These are phyloP conservation scores for Cladosporium sp. DNA, from an alignment of 2,329 filamentous ascomycete species.

Conservation along the genomic window DNA sequence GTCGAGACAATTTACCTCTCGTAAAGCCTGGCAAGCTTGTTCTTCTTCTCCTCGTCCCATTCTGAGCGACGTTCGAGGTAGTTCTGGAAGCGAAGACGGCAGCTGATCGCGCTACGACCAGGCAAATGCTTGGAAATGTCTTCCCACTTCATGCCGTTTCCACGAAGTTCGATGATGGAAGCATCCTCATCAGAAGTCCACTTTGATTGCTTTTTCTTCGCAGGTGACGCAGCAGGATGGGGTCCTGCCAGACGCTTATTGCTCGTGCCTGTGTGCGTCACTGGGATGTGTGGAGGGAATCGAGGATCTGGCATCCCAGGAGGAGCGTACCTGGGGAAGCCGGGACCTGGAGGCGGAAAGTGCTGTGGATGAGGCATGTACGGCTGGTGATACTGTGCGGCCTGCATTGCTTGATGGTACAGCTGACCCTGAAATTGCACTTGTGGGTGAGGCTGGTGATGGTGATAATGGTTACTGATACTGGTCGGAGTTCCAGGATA, in stretches of 20 bases:
- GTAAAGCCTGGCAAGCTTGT: constrained; percentile 91
- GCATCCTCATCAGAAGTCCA: constrained; percentile 93
- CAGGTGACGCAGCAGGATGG: constrained; percentile 61
- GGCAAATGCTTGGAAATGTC: constrained; percentile 91
- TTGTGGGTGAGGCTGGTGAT: constrained; percentile 30
- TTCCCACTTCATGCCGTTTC: constrained; percentile 96
- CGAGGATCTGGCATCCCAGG: constrained; percentile 16
- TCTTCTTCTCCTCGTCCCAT: constrained; percentile 97
- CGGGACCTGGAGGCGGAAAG: neutral
- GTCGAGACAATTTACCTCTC: constrained; percentile 69
- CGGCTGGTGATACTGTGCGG: constrained; percentile 30
- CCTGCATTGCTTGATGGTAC: constrained; percentile 31
- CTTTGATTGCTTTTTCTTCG: constrained; percentile 95
- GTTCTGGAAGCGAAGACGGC: constrained; percentile 93
- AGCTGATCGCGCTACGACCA: constrained; percentile 90
- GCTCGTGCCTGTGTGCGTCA: constrained; percentile 41
- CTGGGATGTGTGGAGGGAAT: constrained; percentile 28
- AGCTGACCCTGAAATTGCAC: constrained; percentile 26
- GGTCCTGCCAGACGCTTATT: constrained; percentile 46
- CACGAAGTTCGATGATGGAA: constrained; percentile 88
- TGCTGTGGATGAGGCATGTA: constrained; percentile 31
- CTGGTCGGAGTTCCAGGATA: neutral
- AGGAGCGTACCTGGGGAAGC: constrained; percentile 12
- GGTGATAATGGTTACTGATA: constrained; percentile 22
- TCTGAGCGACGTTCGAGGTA: constrained; percentile 90